Evolutionary conservation across 2,329 filamentous ascomycete genomes (phyloP).

Genomic region (Paecilomyces dactylethromorphus): DNA sequence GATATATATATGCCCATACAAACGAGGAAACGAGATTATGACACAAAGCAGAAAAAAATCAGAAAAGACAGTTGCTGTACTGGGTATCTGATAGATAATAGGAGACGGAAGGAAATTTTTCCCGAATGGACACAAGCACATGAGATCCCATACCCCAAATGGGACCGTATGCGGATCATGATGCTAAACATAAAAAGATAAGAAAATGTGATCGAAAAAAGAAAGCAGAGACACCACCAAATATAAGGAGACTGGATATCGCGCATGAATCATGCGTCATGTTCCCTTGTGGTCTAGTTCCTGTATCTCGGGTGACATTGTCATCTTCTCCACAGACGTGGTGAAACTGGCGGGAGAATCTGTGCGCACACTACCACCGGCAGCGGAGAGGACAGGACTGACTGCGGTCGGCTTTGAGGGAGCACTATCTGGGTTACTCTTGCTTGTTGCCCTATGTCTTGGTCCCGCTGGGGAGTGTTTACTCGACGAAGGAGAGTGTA

Average conservation of each 20-base stretch:
- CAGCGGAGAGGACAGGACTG: conserved; percentile 18
- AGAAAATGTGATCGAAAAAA: conserved; percentile 1
- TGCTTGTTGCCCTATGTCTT: background rate
- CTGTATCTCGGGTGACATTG: background rate
- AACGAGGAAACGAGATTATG: background rate
- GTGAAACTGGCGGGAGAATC: conserved; percentile 18
- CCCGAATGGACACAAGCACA: background rate
- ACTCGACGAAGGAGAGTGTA: background rate
- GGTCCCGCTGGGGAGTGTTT: background rate
- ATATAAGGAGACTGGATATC: background rate
- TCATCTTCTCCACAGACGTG: conserved; percentile 3
- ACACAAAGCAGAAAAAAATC: conserved; percentile 1
- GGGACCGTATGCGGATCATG: background rate
- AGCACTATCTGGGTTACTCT: background rate
- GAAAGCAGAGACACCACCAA: background rate
- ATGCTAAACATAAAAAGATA: conserved; percentile 1
- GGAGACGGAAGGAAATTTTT: background rate
- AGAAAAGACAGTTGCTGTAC: conserved; percentile 14
- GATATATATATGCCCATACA: background rate
- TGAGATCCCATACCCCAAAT: background rate
- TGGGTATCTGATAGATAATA: conserved; percentile 24
- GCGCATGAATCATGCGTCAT: background rate
- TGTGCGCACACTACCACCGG: conserved; percentile 16
- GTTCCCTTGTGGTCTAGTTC: background rate
- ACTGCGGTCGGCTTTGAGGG: conserved; percentile 8